Conservation (phyloP, 345 rosid species). For the Gossypium rotundifolium region DNA sequence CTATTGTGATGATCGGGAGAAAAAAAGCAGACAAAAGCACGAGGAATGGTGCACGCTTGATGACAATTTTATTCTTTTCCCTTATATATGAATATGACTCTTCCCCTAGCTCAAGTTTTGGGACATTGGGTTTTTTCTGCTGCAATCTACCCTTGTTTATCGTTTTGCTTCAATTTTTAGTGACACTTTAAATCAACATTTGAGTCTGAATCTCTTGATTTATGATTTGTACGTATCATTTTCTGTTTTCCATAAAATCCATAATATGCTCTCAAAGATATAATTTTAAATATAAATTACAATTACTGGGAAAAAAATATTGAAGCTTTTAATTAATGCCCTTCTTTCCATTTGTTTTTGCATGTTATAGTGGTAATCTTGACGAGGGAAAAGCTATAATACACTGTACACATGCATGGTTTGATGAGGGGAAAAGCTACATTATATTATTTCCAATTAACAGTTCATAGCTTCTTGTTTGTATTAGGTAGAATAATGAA, state of each 20-base stretch:
- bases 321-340: not conserved
- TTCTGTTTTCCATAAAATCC: no score
- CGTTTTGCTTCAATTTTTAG: no score
- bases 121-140: not conserved
- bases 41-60: not conserved
- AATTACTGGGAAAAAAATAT: no score
- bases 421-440: constrained; percentile 3
- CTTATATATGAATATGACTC: not conserved
- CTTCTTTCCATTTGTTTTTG: not conserved
- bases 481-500: constrained; percentile 7
- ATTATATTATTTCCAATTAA: constrained; percentile 4
- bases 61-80: constrained; percentile 1
- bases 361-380: not conserved
- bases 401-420: not conserved
- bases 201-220: no score
- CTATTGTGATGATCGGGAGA: constrained; percentile 5
- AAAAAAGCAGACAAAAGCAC: not conserved
- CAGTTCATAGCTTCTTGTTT: not conserved
- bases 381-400: not conserved
- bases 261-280: no score
- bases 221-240: no score
- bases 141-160: not conserved
- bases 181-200: no score
- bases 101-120: constrained; percentile 8
- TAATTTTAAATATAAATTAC: no score